Evolutionary conservation across 2,329 filamentous ascomycete genomes (phyloP), one percentile per base, ranked within the genome.

Genomic region (Nannizzia gypsea): DNA sequence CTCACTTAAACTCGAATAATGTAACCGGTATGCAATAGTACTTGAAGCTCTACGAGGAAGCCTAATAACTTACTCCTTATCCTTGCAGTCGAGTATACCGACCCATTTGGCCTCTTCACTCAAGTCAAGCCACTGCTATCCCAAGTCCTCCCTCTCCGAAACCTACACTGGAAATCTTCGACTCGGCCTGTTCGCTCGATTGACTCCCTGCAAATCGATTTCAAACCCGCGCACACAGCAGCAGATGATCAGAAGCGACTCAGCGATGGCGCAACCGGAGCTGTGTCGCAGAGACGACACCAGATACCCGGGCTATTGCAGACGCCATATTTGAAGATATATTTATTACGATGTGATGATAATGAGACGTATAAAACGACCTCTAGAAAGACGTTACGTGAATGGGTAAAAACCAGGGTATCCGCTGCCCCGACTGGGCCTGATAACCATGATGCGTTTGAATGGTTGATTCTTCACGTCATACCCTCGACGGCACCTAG

Each of bases 111-210:
- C 68, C 82, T 97, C 64, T 97, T 92, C 75, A 85, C 89, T 61
- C 81, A 92, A 58, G 78, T 97, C 48, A 86, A 87, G 9, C 84
- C 89, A 2, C 85, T 91, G 61, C 79, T 99, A 61, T 80, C 88
- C 44, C 80, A 87, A 46, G 87, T 89, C 59, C 80, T 97, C 0
- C 93, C 93, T 36, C 80, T 99, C 40, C 87, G 86, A 64, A 95
- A 97, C 69, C 83, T 99, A 52, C 90, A 97, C 70, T 99, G 93
- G 93, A 95, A 97, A 73, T 96, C 93, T 13, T 89, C 95, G 63
- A 87, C 87, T 28, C 87, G 93, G 0, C 93, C 93, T 1, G 77
- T 97, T 38, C 87, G 93, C 65, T 96, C 93, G 13, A 99, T 99
- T 71, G 87, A 90, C 69, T 91, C 90, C 11, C 83, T 99, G 44